Evolutionary conservation across 768 basidiomycete species (phyloP).

Genomic region (Podaxis carcinomalis): DNA sequence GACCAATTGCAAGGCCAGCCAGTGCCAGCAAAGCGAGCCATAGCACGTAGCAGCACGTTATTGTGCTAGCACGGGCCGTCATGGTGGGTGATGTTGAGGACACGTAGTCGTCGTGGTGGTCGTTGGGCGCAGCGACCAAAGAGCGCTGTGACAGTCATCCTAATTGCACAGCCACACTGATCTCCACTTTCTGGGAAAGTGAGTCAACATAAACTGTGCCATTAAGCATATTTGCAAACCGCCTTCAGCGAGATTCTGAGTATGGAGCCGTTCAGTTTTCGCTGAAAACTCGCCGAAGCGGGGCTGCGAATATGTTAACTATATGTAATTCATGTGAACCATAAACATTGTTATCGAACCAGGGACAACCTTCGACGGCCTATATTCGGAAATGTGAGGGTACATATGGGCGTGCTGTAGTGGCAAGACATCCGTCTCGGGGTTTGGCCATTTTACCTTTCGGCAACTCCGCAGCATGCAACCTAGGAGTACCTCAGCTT

Average conservation of each 20-base stretch:
- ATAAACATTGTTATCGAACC: neutral
- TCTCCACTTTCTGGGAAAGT: neutral
- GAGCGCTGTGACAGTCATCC: conserved; percentile 4
- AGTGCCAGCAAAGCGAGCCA: conserved; percentile 2
- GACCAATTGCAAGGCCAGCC: neutral
- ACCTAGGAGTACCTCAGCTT: too few species aligned
- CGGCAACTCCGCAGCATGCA: too few species aligned
- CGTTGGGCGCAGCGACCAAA: neutral
- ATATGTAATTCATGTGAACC: neutral
- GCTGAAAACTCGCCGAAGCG: too few species aligned
- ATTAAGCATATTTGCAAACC: too few species aligned
- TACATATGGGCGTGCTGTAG: too few species aligned
- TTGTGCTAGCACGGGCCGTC: conserved; percentile 1
- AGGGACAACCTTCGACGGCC: neutral
- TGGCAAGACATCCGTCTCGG: too few species aligned
- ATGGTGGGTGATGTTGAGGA: neutral
- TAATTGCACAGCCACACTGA: conserved; percentile 12
- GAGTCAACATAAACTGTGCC: neutral
- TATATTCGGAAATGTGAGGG: too few species aligned
- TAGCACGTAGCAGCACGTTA: conserved; percentile 1
- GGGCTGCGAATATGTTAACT: too few species aligned
- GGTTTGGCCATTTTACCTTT: too few species aligned
- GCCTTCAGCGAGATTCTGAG: too few species aligned
- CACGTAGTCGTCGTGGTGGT: conserved; percentile 13
- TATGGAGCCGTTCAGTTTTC: too few species aligned